phyloP scores from a whole-genome alignment of 1,139 yeast genomes.

The Yamadazyma dendronema region DNA sequence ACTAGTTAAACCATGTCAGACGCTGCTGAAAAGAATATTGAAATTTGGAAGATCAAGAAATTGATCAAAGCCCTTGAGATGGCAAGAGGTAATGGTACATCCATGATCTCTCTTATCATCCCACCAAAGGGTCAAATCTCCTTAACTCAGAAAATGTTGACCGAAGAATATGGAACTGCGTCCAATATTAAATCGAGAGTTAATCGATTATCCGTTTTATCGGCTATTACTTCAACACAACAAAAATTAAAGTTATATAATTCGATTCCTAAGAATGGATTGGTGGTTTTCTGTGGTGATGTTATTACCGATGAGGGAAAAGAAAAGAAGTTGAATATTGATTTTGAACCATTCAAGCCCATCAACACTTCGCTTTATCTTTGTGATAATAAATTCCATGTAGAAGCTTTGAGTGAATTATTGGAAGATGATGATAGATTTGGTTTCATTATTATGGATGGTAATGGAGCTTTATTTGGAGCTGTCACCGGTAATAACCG shows the following conservation, averaged over 20 bases:
- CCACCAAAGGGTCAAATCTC: conserved; percentile 96
- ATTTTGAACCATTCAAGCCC: conserved; percentile 97
- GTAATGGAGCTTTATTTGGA: conserved; percentile 97
- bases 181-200: conserved; percentile 97
- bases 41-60: conserved; percentile 98
- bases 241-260: conserved; percentile 90
- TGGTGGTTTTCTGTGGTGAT: conserved; percentile 97
- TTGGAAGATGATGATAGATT: conserved; percentile 93
- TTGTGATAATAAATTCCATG: conserved; percentile 98
- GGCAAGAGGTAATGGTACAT: conserved; percentile 98
- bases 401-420: conserved; percentile 91
- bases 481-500: conserved; percentile 96
- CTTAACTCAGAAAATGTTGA: conserved; percentile 82
- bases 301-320: conserved; percentile 96
- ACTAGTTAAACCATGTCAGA: conserved; percentile 12
- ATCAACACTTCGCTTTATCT: conserved; percentile 92
- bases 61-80: conserved; percentile 78
- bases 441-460: conserved; percentile 98
- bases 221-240: conserved; percentile 97
- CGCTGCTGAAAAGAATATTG: conserved; percentile 88
- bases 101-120: conserved; percentile 94
- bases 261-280: conserved; percentile 88
- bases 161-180: conserved; percentile 98
- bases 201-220: conserved; percentile 87
- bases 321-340: conserved; percentile 91